Conservation (phyloP, 805 yeast genomes). For the Teunomyces atbi region DNA sequence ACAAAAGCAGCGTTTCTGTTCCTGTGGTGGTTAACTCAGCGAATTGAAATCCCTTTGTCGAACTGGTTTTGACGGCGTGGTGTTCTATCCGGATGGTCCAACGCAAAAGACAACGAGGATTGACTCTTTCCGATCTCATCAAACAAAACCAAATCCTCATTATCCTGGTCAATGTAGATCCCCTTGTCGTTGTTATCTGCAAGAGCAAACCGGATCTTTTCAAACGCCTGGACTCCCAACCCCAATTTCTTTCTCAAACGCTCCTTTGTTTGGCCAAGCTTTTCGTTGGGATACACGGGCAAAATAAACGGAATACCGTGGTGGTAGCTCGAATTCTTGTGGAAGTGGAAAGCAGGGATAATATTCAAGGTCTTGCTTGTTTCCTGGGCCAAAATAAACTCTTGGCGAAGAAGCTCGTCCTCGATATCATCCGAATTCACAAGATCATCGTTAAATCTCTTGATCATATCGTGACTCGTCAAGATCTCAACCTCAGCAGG, state of each 20-base stretch:
- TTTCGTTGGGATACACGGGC: conserved; percentile 66
- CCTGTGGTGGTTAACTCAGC: too few relatives aligned
- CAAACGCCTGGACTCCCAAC: conserved; percentile 74
- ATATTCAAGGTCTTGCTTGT: conserved; percentile 37
- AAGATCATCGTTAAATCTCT: conserved; percentile 20
- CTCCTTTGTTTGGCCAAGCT: conserved; percentile 55
- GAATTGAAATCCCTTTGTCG: conserved; percentile 44
- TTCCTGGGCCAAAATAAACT: conserved; percentile 19
- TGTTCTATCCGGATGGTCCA: conserved; percentile 86
- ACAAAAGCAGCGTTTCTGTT: too few relatives aligned
- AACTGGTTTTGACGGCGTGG: conserved; percentile 38
- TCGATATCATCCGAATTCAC: conserved; percentile 22
- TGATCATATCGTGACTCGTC: conserved; percentile 33
- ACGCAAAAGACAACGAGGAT: conserved; percentile 57
- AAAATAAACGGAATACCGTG: conserved; percentile 90
- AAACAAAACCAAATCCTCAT: conserved; percentile 54
- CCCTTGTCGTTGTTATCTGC: conserved; percentile 44
- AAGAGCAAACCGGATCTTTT: conserved; percentile 66
- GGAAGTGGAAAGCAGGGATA: conserved; percentile 73
- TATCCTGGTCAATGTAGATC: conserved; percentile 45
- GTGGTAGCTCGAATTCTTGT: conserved; percentile 58
- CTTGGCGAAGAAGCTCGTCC: conserved; percentile 23
- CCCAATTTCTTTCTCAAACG: conserved; percentile 74
- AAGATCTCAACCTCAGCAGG: conserved; percentile 44
- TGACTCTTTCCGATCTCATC: conserved; percentile 44